Conservation (phyloP, 345 rosid species). For the Turnera subulata region DNA sequence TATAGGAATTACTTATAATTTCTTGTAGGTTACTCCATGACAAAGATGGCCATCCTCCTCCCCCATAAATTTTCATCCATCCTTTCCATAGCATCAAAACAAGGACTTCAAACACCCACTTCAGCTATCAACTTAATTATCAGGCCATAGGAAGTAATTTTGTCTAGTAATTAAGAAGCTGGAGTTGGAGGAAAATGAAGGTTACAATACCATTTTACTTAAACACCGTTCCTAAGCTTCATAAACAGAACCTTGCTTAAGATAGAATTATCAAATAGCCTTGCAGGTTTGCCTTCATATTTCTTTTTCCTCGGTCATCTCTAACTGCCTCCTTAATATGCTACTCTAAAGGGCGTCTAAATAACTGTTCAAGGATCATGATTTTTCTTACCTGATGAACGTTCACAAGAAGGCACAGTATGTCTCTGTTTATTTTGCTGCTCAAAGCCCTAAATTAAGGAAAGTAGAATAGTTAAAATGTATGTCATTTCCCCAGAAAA, state of each 20-base stretch:
- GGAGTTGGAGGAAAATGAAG: too few relatives aligned
- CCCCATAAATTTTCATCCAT: neutral
- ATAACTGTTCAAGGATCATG: neutral
- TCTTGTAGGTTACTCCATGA: too few relatives aligned
- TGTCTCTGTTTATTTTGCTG: conserved; percentile 53
- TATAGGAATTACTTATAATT: too few relatives aligned
- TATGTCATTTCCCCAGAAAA: neutral
- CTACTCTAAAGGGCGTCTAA: too few relatives aligned
- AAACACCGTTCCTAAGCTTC: neutral
- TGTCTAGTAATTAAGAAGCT: too few relatives aligned
- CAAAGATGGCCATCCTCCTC: neutral
- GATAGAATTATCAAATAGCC: neutral
- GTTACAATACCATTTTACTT: neutral
- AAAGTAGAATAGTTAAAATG: conserved; percentile 2
- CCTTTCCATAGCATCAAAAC: neutral
- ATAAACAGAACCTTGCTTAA: neutral
- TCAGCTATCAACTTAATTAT: neutral
- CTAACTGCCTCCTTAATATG: neutral
- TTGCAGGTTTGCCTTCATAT: too few relatives aligned
- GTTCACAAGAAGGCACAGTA: conserved; percentile 62
- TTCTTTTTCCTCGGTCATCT: neutral
- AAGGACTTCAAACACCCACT: neutral
- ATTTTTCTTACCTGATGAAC: conserved; percentile 51
- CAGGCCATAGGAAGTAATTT: conserved; percentile 1
- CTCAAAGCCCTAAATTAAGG: conserved; percentile 57